phyloP scores from a whole-genome alignment of 495 filamentous ascomycete genomes.

The Apiosordaria backusii region DNA sequence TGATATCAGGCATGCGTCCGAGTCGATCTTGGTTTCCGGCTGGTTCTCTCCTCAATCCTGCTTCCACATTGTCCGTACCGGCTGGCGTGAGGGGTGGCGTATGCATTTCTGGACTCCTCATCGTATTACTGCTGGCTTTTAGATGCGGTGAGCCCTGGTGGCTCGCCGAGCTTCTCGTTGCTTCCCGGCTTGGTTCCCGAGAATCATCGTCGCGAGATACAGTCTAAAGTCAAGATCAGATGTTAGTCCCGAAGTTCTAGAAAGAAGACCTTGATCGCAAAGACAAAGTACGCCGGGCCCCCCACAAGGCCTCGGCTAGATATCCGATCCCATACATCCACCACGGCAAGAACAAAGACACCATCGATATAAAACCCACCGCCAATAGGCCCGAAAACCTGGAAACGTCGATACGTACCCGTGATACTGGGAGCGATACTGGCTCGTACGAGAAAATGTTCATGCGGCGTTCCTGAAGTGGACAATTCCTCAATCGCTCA shows the following conservation, averaged over 20 bases:
- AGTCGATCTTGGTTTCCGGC: conserved; percentile 30
- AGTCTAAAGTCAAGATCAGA: conserved; percentile 32
- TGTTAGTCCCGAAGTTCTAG: neutral
- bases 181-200: conserved; percentile 33
- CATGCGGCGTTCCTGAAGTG: conserved; percentile 76
- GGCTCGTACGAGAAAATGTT: conserved; percentile 84
- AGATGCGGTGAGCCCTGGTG: conserved; percentile 42
- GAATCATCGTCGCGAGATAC: conserved; percentile 43
- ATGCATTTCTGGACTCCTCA: conserved; percentile 61
- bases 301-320: neutral
- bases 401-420: conserved; percentile 55
- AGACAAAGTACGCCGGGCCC: neutral
- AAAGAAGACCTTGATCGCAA: neutral
- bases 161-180: conserved; percentile 35
- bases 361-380: conserved; percentile 6
- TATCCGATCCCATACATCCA: neutral
- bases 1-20: conserved; percentile 51
- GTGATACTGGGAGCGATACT: conserved; percentile 78
- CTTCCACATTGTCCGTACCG: conserved; percentile 51
- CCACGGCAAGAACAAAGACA: conserved; percentile 9
- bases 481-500: conserved; percentile 64
- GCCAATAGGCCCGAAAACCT: neutral
- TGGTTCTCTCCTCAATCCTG: conserved; percentile 27
- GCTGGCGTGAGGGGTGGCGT: conserved; percentile 89
- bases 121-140: conserved; percentile 33